Evolutionary conservation across 768 basidiomycete genomes (phyloP), one percentile per base, ranked within the genome.

Genomic region (Ephemerocybe angulata): DNA sequence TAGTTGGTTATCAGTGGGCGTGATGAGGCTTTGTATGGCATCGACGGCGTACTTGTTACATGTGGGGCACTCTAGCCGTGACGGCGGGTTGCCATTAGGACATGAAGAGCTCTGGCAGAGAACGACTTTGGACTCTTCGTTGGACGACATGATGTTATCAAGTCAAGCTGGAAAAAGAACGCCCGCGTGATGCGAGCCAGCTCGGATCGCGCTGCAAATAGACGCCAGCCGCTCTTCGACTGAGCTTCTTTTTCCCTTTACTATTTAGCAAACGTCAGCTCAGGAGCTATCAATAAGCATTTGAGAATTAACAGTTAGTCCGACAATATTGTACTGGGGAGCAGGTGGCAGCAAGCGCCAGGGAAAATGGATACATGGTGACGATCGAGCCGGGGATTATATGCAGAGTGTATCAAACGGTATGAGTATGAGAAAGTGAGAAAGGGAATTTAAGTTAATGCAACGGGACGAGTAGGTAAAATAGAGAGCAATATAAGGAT

Each of bases 11-110:
- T 59, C 62, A 53, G 59, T 48, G 60, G 28, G n/a, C n/a, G 30
- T 47, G 21, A 15, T 3, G n/a, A n/a, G 29, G 15, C 35, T 31
- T 17, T 19, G 38, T 19, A 12, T 17, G 19, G 21, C 38, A 46
- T 43, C 53, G 59, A 4, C 28, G 35, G 60, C 77, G 78, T 61
- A 95, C 94, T 95, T 95, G 72, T 81, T 86, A 73, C 95, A 98
- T 6, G 91, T 91, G 1, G 95, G 95, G 63, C 95, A 98, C 71
- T 97, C 94, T 12, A 98, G 77, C 24, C 82, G 78, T 24, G 93
- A 93, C 3, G 87, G 84, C 2, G 93, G 93, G 61, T 92, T 88
- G 35, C 89, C 90, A 56, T 91, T 90, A 19, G 81, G 80, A 67
- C 90, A 92, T 30, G 70, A 70, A 6, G 79, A 67, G 69, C 85